Base-by-base conservation (phyloP, 257 asterid genomes). In the Lycium ferocissimum region DNA sequence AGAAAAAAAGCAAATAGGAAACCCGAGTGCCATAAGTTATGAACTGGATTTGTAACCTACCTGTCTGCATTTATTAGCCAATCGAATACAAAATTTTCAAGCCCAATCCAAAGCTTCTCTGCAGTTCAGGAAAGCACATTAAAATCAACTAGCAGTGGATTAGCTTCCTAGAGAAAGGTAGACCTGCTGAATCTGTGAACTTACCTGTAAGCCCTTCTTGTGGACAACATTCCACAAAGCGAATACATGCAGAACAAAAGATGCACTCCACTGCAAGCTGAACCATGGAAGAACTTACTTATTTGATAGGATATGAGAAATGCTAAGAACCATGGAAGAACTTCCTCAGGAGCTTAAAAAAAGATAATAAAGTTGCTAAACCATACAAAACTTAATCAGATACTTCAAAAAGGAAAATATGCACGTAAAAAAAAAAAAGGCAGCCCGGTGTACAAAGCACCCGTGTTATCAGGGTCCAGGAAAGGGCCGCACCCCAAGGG, bases 211-310 rank as follows among this genome's bases (percentile, higher is more conserved):
- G 97, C 84, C 98, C 98, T 91, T 97, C 99, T 90, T 95, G 99
- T 75, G 99, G 99, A 87, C 99, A 97, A 90, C 98, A 97, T 92
- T 97, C 98, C 66, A 94, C 99, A 73, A 97, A 97, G 79, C 99
- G 99, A 86, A 95, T 97, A 89, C 99, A 95, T 8, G 99, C 99
- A 70, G 99, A 97, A 91, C 99, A 97, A 93, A 97, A 97, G 86
- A 97, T 97, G 87, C 99, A 97, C 91, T 97, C 99, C 87, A 95
- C 98, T 78, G 99, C 98, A 76, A 97, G 97, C 99, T 97, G 97
- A 88, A 88, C 81, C 65, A 78, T 1, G 15, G 26, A 22, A 76
- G 82, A 53, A 53, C 82, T 26, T 26, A 78, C 15, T 49, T 6
- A 45, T 22, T 75, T 22, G 9, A 78, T 51, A 51, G 26, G 49